These are phyloP conservation scores for Chlorokybus atmophyticus DNA, from an alignment of 139 green algal species.

Conservation along the genomic window DNA sequence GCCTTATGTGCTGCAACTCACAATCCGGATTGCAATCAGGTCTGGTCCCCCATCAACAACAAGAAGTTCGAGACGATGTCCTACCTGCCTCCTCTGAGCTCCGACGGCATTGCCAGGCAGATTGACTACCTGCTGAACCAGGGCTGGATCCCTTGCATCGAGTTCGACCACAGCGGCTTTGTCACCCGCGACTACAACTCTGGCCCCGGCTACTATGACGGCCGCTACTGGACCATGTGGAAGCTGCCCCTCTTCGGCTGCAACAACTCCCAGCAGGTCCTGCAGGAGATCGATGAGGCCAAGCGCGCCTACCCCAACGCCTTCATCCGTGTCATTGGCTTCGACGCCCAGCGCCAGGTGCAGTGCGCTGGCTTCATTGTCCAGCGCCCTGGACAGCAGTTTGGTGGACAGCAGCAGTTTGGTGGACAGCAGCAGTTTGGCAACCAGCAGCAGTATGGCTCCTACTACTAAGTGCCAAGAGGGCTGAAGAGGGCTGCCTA, in stretches of 20 bases:
- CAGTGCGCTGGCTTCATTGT: slow-evolving; percentile 59
- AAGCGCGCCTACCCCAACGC: slow-evolving; percentile 30
- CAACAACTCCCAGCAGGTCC: slow-evolving; percentile 76
- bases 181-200: slow-evolving; percentile 24
- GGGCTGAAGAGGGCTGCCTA: too few species aligned
- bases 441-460: too few species aligned
- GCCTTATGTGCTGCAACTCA: too few species aligned
- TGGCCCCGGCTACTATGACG: slow-evolving; percentile 60
- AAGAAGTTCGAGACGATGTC: slow-evolving; percentile 98
- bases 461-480: too few species aligned
- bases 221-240: slow-evolving; percentile 98
- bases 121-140: slow-evolving; percentile 90
- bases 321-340: slow-evolving; percentile 86
- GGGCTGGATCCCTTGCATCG: slow-evolving; percentile 77
- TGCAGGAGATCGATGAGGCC: slow-evolving; percentile 71
- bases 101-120: slow-evolving; percentile 80
- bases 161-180: slow-evolving; percentile 61
- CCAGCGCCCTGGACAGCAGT: too few species aligned
- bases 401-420: too few species aligned
- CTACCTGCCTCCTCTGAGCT: slow-evolving; percentile 85
- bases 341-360: slow-evolving; percentile 61
- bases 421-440: too few species aligned
- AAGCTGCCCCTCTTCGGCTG: slow-evolving; percentile 99
- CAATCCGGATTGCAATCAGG: too few species aligned
- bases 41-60: slow-evolving; percentile 25